Evolutionary conservation across 805 yeast genomes (phyloP).

Genomic region (Blastobotrys robertii): DNA sequence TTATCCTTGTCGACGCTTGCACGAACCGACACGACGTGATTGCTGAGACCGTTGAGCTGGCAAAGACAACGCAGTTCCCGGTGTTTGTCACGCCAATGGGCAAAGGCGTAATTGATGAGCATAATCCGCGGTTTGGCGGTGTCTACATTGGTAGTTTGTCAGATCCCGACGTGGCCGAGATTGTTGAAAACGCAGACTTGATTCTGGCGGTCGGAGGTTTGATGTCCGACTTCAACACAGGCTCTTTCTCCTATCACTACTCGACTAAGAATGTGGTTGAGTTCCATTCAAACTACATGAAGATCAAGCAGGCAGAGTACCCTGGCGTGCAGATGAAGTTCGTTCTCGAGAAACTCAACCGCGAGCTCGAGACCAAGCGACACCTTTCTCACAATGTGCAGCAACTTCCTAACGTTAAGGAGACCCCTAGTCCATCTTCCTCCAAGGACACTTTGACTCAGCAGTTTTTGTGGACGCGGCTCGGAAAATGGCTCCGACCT

Average conservation of each 20-base stretch:
- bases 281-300: conserved; percentile 47
- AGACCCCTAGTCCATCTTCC: conserved; percentile 39
- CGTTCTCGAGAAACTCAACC: conserved; percentile 25
- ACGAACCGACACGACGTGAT: conserved; percentile 66
- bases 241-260: conserved; percentile 55
- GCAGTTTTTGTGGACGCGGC: conserved; percentile 41
- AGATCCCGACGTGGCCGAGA: conserved; percentile 56
- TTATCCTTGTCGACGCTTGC: conserved; percentile 80
- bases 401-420: conserved; percentile 42
- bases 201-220: conserved; percentile 73
- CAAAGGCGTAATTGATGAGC: conserved; percentile 68
- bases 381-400: conserved; percentile 1
- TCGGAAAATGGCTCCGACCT: conserved; percentile 42
- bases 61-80: conserved; percentile 64
- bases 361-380: conserved; percentile 1
- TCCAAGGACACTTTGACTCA: conserved; percentile 34
- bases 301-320: conserved; percentile 41
- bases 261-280: conserved; percentile 45
- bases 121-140: conserved; percentile 67
- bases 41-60: conserved; percentile 52
- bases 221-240: conserved; percentile 83
- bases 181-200: conserved; percentile 67
- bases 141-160: conserved; percentile 80
- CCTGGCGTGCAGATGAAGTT: conserved; percentile 46
- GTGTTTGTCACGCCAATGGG: conserved; percentile 88